Evolutionary conservation across 1,284 basidiomycete genomes (phyloP), one percentile per base, ranked within the genome.

Genomic region (Schizopora paradoxa): DNA sequence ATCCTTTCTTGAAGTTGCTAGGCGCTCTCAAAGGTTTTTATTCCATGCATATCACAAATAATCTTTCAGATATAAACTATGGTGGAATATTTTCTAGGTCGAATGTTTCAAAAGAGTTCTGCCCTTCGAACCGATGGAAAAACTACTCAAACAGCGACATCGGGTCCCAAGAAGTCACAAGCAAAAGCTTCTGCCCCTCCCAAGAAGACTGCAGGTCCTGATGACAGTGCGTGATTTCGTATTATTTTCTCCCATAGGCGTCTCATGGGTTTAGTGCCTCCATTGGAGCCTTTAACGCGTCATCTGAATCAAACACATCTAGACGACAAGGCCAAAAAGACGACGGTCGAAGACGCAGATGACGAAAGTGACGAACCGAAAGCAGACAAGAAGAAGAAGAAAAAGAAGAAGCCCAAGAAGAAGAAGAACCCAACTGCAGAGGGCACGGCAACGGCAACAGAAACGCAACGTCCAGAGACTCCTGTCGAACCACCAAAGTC

Each of bases 1-100:
- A 88, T 55, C 82, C 85, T 0, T 86, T 89, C 60, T 60, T 87
- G 57, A 86, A 80, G 60, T 59, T 87, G 27, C 64, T 89, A 50
- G 79, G 79, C 16, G 79, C 79, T 11, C 59, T 89, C 45, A 71
- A 80, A 75, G 86, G 85, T 80, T 7, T 46, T 22, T 34, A 11
- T 26, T 41, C 19, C 19, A 11, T 19, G 11, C 18, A 34, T 34
- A 18, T n/a, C n/a, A n/a, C n/a, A n/a, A n/a, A n/a, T n/a, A n/a
- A n/a, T n/a, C 7, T 35, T 7, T 23, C 25, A 34, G 23, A 21
- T 41, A 19, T n/a, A 21, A 28, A 34, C 56, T 22, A 38, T 56
- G 21, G 50, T 29, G 29, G 39, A n/a, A 25, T 23, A 38, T 36
- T 8, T 18, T 22, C 16, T 40, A 88, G 85, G 85, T 5, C 81